These are phyloP conservation scores for Extremus antarcticus DNA, from an alignment of 495 filamentous ascomycete species.

Conservation along the genomic window DNA sequence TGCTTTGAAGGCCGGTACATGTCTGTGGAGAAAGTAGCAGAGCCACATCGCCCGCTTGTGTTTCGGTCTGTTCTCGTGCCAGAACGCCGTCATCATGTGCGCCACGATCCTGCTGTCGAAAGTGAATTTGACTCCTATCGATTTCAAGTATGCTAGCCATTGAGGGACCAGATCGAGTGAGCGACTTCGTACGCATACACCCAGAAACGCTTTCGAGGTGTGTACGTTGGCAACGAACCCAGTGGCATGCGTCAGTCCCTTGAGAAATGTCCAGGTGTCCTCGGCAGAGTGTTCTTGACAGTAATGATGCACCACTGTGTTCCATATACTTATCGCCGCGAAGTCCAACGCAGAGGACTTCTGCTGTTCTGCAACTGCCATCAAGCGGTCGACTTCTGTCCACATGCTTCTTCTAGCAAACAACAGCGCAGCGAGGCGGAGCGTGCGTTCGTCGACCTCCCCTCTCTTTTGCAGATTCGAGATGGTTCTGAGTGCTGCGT, in stretches of 20 bases:
- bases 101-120: conserved; percentile 3
- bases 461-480: background rate
- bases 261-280: conserved; percentile 14
- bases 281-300: background rate
- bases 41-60: conserved; percentile 13
- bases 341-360: background rate
- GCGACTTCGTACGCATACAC: conserved; percentile 9
- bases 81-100: conserved; percentile 7
- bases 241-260: background rate
- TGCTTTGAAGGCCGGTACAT: conserved; percentile 1
- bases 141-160: conserved; percentile 9
- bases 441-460: background rate
- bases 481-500: background rate
- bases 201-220: conserved; percentile 10
- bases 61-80: conserved; percentile 6
- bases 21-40: conserved; percentile 1
- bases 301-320: conserved; percentile 3
- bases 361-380: background rate
- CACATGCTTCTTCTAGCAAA: conserved; percentile 10
- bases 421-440: conserved; percentile 2
- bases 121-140: background rate
- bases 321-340: background rate
- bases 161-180: conserved; percentile 4
- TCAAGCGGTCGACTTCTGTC: background rate
- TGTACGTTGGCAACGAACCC: background rate